Base-by-base conservation (phyloP, 108 stramenopile species). In the Nitzschia putrida region DNA sequence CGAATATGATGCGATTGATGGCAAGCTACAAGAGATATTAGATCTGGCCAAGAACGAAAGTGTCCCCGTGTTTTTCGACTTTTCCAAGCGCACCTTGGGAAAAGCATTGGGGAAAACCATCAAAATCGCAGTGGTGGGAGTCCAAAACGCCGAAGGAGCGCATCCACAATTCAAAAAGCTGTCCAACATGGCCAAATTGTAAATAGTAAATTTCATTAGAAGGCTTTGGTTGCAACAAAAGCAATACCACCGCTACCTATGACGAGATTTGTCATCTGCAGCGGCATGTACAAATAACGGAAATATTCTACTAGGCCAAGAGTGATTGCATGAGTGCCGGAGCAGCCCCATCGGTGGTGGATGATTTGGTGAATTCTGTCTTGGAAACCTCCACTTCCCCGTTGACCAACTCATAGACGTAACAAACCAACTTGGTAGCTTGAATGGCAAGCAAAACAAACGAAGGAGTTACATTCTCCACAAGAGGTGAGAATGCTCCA, bases 381-480 rank as follows among this genome's bases (percentile, higher is more conserved):
- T 94, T 94, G 29, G 89, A 89, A 16, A 92, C 91, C 65, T 94
- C 90, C 9, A 91, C 88, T 60, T 91, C 88, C 23, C 81, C 90
- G 10, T 86, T 57, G 0, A 50, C 51, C 53, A 78, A 63, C 68
- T 87, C 83, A 64, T 98, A 98, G 2, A 97, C 91, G 61, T 97
- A 98, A 64, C 93, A 95, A 11, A 97, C 96, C 40, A 97, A 84
- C 68, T 96, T 97, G 16, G 55, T 66, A 13, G 91, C 97, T 64
- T 97, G 97, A 45, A 99, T 85, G 20, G 98, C 98, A 26, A 99
- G 78, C 55, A 99, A 81, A 40, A 98, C 86, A 50, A 99, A 99
- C 5, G 89, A 90, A 16, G 93, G 93, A 26, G 71, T 76, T 26
- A 85, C 87, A 40, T 83, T 76, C 11, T 67, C 26, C 24, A 61